Base-by-base conservation (phyloP, 177 flowering plant genomes). In the Telopea speciosissima region DNA sequence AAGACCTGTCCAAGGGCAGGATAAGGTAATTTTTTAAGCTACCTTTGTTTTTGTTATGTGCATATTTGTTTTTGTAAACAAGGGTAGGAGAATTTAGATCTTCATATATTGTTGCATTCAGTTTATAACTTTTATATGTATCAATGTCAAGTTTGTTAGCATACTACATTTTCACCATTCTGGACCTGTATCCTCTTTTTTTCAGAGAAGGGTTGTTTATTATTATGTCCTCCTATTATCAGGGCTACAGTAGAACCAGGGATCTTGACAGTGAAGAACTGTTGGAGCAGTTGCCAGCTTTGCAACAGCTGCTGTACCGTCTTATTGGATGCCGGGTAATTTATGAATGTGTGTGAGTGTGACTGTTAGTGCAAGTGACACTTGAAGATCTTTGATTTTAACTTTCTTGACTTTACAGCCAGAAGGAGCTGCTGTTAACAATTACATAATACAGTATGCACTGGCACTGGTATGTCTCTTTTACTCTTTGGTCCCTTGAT, bases 171-270 rank as follows among this genome's bases (percentile, higher is more conserved):
- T 58, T 58, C 61, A 58, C 61, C 8, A 58, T 7, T 21, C n/a
- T 58, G 22, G 61, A 58, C n/a, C 61, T 58, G 31, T 61, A 16
- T 22, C 26, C 16, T 3, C 40, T 36, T 36, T 36, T 36, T 36
- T 28, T 4, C 31, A 2, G 40, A 8, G 40, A 36, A 0, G 9
- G 8, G 8, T 21, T 66, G 19, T 52, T 28, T 31, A 21, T 65
- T 69, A 40, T 11, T 31, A 26, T 60, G 23, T 28, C 36, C 16
- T 36, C 31, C 49, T 67, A 31, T 25, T 68, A 58, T 59, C 88
- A 94, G 97, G 96, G 96, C n/a, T 88, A 87, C 77, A 89, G 97
- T 76, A 85, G 89, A 80, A 94, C 95, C 16, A 85, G 97, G 76
- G 91, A 92, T 45, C 80, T 94, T 82, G 89, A 81, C 36, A 79